Evolutionary conservation across 345 rosid species (phyloP), one percentile per base, ranked within the genome.

Genomic region (Bretschneidera sinensis): DNA sequence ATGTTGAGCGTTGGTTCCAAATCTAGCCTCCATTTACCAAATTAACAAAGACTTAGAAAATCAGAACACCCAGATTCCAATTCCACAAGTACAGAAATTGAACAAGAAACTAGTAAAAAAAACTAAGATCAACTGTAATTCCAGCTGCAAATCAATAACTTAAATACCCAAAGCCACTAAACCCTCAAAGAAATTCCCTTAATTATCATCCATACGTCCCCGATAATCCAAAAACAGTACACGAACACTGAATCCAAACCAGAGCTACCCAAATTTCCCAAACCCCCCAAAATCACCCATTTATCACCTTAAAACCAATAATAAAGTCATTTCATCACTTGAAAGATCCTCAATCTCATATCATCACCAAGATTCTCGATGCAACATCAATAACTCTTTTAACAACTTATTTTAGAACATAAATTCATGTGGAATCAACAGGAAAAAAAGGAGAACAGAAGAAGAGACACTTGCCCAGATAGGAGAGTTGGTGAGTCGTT

Each of bases 1-100:
- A 49, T 59, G 63, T 53, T 33, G 75, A 54, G 64, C 67, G 61
- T 81, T 78, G 25, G 73, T 77, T 62, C 81, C 81, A 70, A 74
- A 71, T 69, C 67, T 74, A 57, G 83, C 76, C 60, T 81, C 89
- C 92, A 86, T 85, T 48, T 45, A 48, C 60, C 57, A 31, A 65
- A 55, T 59, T 57, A 58, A 56, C 33, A 64, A 67, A 55, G 60
- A 23, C 62, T 52, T 65, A 33, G 55, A 64, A 35, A 68, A 43
- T n/a, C 13, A 43, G 72, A 64, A 45, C 24, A 51, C 51, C 68
- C 57, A 45, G 55, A 60, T 48, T 60, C 67, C 49, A 67, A 62
- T 56, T 66, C 68, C 54, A 65, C 56, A 60, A 61, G 47, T 39
- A 64, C 64, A 17, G 51, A 51, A 68, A 39, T 39, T 39, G 50